Evolutionary conservation across 805 yeast species (phyloP).

Genomic region (Zygoascus bituminiphila): DNA sequence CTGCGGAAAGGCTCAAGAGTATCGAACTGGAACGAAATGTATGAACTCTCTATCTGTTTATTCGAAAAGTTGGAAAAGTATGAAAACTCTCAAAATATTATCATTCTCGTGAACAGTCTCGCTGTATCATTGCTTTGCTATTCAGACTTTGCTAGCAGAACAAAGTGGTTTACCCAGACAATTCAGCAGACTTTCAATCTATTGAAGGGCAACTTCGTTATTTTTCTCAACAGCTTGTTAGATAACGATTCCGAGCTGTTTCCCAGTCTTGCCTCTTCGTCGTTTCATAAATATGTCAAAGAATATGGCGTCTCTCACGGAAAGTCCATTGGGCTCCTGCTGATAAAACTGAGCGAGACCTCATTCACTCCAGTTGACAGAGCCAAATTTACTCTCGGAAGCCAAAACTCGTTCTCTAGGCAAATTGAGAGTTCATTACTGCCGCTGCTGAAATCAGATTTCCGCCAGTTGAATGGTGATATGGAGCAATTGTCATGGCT

Average conservation of each 20-base stretch:
- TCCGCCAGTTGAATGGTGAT: not conserved
- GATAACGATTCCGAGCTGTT: conserved; percentile 11
- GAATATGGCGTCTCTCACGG: not conserved
- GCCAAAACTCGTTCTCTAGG: not conserved
- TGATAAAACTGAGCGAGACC: not conserved
- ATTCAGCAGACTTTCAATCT: not conserved
- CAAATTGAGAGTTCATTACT: not conserved
- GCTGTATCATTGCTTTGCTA: conserved; percentile 11
- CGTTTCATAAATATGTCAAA: conserved; percentile 1
- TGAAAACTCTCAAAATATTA: not conserved
- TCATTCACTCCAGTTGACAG: not conserved
- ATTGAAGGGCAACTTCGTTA: conserved; percentile 15
- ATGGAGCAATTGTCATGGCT: not conserved
- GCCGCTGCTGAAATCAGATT: not conserved
- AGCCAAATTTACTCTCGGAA: not conserved
- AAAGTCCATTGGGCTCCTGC: not conserved
- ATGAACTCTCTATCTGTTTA: not conserved
- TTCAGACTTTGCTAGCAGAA: conserved; percentile 17
- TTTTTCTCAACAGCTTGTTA: conserved; percentile 13
- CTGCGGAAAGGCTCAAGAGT: conserved; percentile 33
- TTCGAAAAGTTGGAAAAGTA: not conserved
- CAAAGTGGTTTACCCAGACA: conserved; percentile 11
- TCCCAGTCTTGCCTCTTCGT: conserved; percentile 10
- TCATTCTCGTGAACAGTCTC: conserved; percentile 3
- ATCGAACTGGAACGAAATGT: conserved; percentile 25